These are phyloP conservation scores for Spathaspora passalidarum DNA, from an alignment of 805 yeast species.

Conservation along the genomic window DNA sequence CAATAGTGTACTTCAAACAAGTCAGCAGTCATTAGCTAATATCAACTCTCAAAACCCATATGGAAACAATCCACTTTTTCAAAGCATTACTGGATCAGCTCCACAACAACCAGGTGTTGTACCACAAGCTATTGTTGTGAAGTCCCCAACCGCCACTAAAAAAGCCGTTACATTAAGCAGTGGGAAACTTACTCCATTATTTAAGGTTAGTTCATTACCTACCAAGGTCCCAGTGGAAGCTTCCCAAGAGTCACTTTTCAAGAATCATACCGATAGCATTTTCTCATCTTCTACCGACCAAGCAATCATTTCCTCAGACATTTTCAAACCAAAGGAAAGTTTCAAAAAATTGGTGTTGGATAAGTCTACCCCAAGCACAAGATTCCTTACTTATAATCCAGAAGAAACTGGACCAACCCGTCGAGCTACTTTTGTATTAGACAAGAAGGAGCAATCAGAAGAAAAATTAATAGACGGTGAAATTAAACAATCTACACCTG, in stretches of 20 bases:
- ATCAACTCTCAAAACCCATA: conserved; percentile 58
- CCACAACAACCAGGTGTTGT: conserved; percentile 10
- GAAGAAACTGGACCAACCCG: conserved; percentile 14
- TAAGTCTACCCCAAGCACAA: conserved; percentile 22
- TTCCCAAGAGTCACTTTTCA: conserved; percentile 8
- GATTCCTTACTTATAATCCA: conserved; percentile 14
- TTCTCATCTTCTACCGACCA: conserved; percentile 55
- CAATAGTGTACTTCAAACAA: conserved; percentile 14
- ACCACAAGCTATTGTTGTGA: conserved; percentile 29
- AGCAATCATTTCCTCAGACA: conserved; percentile 67
- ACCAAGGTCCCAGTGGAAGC: conserved; percentile 8
- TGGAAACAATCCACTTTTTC: conserved; percentile 72
- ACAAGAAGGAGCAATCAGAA: conserved; percentile 2
- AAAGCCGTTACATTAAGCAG: conserved; percentile 62
- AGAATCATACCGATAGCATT: conserved; percentile 11
- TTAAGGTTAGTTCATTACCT: conserved; percentile 22
- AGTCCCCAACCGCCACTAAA: conserved; percentile 29
- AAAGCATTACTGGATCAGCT: conserved; percentile 31
- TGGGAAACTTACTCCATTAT: conserved; percentile 59
- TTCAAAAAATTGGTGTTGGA: conserved; percentile 55
- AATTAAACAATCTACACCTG: not conserved
- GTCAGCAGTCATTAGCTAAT: conserved; percentile 23
- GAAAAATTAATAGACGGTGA: conserved; percentile 1
- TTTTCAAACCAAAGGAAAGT: conserved; percentile 61
- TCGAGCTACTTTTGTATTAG: conserved; percentile 16